Percentiles rank a stretch among this genome's conserved stretches.
Evolutionary conservation across 768 basidiomycete species (phyloP).

Genomic region (Fomitopsis pulvina): DNA sequence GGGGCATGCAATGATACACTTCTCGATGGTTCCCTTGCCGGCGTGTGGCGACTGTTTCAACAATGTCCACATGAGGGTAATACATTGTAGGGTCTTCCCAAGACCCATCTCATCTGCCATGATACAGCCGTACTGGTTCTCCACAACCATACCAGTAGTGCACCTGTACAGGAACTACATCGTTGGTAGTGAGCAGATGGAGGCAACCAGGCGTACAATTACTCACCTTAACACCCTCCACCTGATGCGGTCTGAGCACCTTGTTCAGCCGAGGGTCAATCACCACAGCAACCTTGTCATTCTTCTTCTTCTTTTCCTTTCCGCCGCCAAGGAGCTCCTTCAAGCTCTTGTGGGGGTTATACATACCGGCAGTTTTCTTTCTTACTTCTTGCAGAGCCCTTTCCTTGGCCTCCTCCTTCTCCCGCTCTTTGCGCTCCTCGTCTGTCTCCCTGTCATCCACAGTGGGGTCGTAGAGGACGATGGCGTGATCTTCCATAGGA

Average conservation of each 20-base stretch:
- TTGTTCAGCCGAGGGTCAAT: conserved; percentile 86
- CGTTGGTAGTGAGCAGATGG: conserved; percentile 7
- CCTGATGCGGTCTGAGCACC: conserved; percentile 93
- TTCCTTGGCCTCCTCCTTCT: conserved; percentile 66
- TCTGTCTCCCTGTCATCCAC: conserved; percentile 89
- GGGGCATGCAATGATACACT: conserved; percentile 96
- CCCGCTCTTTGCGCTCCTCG: conserved; percentile 69
- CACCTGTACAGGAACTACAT: conserved; percentile 90
- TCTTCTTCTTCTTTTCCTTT: conserved; percentile 55
- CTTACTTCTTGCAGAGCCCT: conserved; percentile 55
- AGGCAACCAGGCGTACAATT: background rate
- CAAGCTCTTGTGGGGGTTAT: conserved; percentile 90
- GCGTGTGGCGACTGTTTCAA: conserved; percentile 91
- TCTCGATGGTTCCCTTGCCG: conserved; percentile 85
- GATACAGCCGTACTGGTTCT: conserved; percentile 91
- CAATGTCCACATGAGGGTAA: conserved; percentile 90
- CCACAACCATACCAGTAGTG: conserved; percentile 87
- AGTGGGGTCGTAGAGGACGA: conserved; percentile 95
- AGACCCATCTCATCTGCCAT: conserved; percentile 99
- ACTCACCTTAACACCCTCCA: conserved; percentile 92
- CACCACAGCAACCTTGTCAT: conserved; percentile 88
- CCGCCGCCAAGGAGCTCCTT: conserved; percentile 70
- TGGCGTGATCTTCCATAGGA: conserved; percentile 96
- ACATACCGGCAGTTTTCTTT: conserved; percentile 68
- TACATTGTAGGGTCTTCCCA: conserved; percentile 95